Base-by-base conservation (phyloP, 306 rosid genomes). In the Fagus sylvatica region DNA sequence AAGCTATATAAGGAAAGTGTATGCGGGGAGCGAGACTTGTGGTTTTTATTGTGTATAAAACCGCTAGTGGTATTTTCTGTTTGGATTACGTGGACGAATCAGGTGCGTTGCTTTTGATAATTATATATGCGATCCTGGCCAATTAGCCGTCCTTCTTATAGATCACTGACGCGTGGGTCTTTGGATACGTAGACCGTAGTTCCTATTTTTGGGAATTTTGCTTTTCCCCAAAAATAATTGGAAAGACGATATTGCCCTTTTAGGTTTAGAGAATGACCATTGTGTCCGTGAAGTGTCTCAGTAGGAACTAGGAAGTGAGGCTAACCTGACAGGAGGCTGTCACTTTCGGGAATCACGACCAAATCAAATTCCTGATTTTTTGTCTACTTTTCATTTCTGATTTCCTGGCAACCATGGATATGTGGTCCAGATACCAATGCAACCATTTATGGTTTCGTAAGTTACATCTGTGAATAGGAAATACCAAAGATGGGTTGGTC, bases 1-100 rank as follows among this genome's bases (percentile, higher is more conserved):
- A 74, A 76, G 68, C 97, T 88, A 90, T 85, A 84, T 87, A 88
- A 81, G 98, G 97, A 91, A 93, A 85, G 92, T 78, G 81, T 73
- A 75, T 22, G 82, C 41, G 80, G 57, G 74, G 17, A 46, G 8
- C 19, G 39, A 89, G 90, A 84, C 87, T 78, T 40, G 87, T 12
- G 16, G 60, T 80, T 59, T 28, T 33, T 9, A 8, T 46, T 46
- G 17, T 12, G 67, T 36, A 0, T 1, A 78, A 86, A 84, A 85
- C 88, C 78, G 43, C 72, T 2, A 8, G 42, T 41, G 83, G 93
- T 79, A 82, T 89, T 43, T 1, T 0, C 0, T 4, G 8, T 4
- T 6, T 0, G 2, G 70, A 51, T 0, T 82, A 93, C 88, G 89
- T 89, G 91, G 90, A 61, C 91, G 90, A 93, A 89, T 88, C 57